phyloP scores from a whole-genome alignment of 2,329 filamentous ascomycete species.

The Cercospora citrullina region DNA sequence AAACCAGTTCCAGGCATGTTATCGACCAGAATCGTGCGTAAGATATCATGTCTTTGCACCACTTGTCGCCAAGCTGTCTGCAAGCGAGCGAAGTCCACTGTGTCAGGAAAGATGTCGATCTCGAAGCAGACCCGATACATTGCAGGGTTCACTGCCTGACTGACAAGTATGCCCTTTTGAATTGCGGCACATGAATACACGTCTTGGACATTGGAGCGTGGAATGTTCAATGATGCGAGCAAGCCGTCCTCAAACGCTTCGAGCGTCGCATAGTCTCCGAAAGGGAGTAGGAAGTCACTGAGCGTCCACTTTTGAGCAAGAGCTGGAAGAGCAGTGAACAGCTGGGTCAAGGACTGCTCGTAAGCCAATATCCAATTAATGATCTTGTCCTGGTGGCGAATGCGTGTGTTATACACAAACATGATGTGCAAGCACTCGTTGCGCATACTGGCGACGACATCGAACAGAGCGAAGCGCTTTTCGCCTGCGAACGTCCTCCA shows the following conservation, averaged over 20 bases:
- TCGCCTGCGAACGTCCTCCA: background rate
- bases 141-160: background rate
- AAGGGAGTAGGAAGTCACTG: background rate
- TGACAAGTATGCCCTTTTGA: background rate
- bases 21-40: background rate
- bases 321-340: background rate
- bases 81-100: background rate
- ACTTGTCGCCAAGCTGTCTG: background rate
- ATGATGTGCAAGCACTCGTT: background rate
- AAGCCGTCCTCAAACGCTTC: background rate
- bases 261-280: background rate
- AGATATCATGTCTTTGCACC: background rate
- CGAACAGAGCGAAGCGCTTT: background rate
- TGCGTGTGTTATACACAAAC: background rate
- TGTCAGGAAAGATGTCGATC: background rate
- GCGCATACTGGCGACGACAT: background rate
- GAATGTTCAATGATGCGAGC: background rate
- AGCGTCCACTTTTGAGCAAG: background rate
- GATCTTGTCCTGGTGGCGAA: background rate
- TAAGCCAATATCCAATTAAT: background rate
- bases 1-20: background rate
- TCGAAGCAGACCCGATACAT: background rate
- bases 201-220: background rate
- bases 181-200: background rate
- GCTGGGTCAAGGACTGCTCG: background rate